Percentiles rank a stretch among this genome's conserved stretches.
Conservation (phyloP, 1,284 basidiomycete genomes). For the Apiotrichum porosum region DNA sequence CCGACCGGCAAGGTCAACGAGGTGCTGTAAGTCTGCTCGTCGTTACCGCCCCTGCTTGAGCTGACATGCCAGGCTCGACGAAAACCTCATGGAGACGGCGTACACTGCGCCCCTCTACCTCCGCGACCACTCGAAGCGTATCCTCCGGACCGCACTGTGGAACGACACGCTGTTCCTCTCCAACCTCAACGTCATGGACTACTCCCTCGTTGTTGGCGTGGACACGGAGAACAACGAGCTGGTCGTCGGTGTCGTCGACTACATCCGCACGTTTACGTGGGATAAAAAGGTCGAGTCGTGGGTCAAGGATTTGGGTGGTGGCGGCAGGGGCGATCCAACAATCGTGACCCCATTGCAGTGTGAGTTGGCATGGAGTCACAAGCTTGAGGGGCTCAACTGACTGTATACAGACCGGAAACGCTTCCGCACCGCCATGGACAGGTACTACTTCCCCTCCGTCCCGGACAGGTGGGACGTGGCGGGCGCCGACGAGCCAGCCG, state of each 20-base stretch:
- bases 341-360: constrained; percentile 66
- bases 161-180: constrained; percentile 88
- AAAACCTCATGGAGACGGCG: constrained; percentile 48
- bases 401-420: constrained; percentile 60
- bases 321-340: constrained; percentile 78
- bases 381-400: too few relatives aligned
- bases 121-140: constrained; percentile 89
- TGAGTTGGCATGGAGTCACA: too few relatives aligned
- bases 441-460: constrained; percentile 61
- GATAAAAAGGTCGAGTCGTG: constrained; percentile 97
- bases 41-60: not conserved
- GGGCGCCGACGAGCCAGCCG: not conserved
- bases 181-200: constrained; percentile 98
- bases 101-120: constrained; percentile 75
- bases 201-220: constrained; percentile 92
- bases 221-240: constrained; percentile 76
- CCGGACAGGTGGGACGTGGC: constrained; percentile 41
- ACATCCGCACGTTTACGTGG: constrained; percentile 50
- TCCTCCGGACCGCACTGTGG: constrained; percentile 80
- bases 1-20: constrained; percentile 87
- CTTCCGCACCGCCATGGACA: constrained; percentile 86
- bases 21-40: constrained; percentile 66
- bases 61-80: constrained; percentile 37
- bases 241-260: constrained; percentile 89
- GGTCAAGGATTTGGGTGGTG: constrained; percentile 87